phyloP scores from a whole-genome alignment of 2,329 filamentous ascomycete genomes.

The Fusarium pseudograminearum region DNA sequence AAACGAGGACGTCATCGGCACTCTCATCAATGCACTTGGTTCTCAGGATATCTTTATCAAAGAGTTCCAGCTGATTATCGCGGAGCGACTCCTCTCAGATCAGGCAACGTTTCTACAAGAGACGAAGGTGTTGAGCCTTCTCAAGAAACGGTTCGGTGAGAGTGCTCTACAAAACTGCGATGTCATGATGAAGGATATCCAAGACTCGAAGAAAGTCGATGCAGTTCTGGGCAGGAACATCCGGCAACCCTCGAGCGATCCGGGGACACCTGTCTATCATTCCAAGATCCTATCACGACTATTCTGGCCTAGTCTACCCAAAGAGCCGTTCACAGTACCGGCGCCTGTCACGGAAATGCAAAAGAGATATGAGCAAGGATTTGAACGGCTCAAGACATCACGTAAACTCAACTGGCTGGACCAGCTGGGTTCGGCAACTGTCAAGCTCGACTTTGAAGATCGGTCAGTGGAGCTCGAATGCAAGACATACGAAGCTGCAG shows the following conservation, averaged over 20 bases:
- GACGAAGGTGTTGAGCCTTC: conserved; percentile 82
- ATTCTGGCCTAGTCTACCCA: conserved; percentile 89
- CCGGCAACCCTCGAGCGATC: conserved; percentile 24
- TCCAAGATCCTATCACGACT: conserved; percentile 90
- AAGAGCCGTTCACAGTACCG: conserved; percentile 76
- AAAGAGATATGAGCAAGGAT: conserved; percentile 77
- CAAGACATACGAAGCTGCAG: conserved; percentile 85
- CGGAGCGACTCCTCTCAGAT: conserved; percentile 78
- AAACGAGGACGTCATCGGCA: conserved; percentile 91
- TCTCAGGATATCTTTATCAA: conserved; percentile 93
- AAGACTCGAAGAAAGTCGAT: conserved; percentile 83
- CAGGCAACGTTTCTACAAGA: conserved; percentile 81
- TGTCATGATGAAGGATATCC: conserved; percentile 95
- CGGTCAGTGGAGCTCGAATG: conserved; percentile 79
- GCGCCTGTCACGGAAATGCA: conserved; percentile 70
- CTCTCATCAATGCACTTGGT: conserved; percentile 87
- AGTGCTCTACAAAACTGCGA: conserved; percentile 89
- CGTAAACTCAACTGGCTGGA: conserved; percentile 92
- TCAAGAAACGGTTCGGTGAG: conserved; percentile 91
- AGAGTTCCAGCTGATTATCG: conserved; percentile 90
- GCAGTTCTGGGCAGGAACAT: conserved; percentile 67
- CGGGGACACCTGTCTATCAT: conserved; percentile 64
- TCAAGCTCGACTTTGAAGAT: conserved; percentile 87
- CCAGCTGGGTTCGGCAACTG: conserved; percentile 80
- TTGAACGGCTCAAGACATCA: conserved; percentile 82